These are phyloP conservation scores for Aspergillaceae sp. DNA, from an alignment of 2,329 filamentous ascomycete genomes.

Conservation along the genomic window DNA sequence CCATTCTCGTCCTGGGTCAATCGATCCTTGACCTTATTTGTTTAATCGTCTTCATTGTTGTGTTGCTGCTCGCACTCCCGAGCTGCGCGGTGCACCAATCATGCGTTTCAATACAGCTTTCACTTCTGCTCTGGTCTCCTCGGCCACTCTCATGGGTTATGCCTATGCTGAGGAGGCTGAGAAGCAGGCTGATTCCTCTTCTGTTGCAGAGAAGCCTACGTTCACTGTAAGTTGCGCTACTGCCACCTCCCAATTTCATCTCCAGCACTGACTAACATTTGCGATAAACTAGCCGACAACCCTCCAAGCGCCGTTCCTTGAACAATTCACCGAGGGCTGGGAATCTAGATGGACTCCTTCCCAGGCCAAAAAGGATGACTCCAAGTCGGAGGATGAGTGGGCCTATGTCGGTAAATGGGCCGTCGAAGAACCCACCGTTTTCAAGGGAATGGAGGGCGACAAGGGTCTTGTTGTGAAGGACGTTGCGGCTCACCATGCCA, in stretches of 20 bases:
- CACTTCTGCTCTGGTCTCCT: slow-evolving; percentile 59
- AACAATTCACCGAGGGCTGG: slow-evolving; percentile 98
- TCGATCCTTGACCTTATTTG: slow-evolving; percentile 12
- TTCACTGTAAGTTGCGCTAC: slow-evolving; percentile 65
- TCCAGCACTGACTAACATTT: slow-evolving; percentile 9
- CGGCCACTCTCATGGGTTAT: slow-evolving; percentile 59
- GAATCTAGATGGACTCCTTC: slow-evolving; percentile 88
- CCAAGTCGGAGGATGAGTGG: slow-evolving; percentile 79
- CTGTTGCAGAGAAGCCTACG: slow-evolving; percentile 60
- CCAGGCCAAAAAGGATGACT: slow-evolving; percentile 91
- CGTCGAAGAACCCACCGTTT: slow-evolving; percentile 84
- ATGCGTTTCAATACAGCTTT: slow-evolving; percentile 82
- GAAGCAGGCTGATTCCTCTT: slow-evolving; percentile 44
- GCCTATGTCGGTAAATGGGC: slow-evolving; percentile 94
- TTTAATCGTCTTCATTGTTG: slow-evolving; percentile 1
- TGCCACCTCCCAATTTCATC: slow-evolving; percentile 2
- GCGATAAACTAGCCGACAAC: slow-evolving; percentile 59
- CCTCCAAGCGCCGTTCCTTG: slow-evolving; percentile 87
- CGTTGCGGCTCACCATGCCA: slow-evolving; percentile 94
- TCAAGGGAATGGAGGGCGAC: slow-evolving; percentile 89
- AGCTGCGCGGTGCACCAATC: slow-evolving; percentile 33
- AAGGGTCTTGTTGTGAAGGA: slow-evolving; percentile 98
- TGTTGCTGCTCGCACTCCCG: neutral
- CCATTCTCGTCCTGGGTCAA: slow-evolving; percentile 12
- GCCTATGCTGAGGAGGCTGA: slow-evolving; percentile 63